phyloP scores from a whole-genome alignment of 1,284 basidiomycete species.

The Macrocystidia cucumis region DNA sequence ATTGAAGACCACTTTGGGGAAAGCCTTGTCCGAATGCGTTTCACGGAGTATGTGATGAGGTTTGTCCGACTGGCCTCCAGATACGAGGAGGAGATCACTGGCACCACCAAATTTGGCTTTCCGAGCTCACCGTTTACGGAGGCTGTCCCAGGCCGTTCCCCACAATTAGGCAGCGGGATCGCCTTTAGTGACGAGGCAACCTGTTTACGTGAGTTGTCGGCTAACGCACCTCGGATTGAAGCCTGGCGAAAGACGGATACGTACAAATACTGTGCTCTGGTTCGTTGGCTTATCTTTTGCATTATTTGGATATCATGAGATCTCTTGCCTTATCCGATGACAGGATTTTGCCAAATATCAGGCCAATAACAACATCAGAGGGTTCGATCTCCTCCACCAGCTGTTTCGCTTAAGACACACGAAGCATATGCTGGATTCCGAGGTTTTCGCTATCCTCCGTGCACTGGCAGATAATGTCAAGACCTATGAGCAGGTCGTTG shows the following conservation, averaged over 20 bases:
- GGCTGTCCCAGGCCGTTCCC: conserved; percentile 19
- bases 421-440: conserved; percentile 30
- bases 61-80: conserved; percentile 36
- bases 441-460: conserved; percentile 73
- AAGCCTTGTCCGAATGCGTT: conserved; percentile 33
- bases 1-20: conserved; percentile 41
- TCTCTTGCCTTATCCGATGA: conserved; percentile 1
- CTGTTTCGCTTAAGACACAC: conserved; percentile 31
- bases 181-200: conserved; percentile 30
- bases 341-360: conserved; percentile 32
- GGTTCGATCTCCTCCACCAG: conserved; percentile 35
- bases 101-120: conserved; percentile 28
- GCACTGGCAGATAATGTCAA: conserved; percentile 63
- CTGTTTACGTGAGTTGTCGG: conserved; percentile 27
- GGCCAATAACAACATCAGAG: conserved; percentile 28
- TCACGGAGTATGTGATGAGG: conserved; percentile 35
- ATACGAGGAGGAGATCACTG: conserved; percentile 34
- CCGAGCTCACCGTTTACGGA: conserved; percentile 26
- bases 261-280: conserved; percentile 29
- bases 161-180: conserved; percentile 33
- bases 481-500: conserved; percentile 83
- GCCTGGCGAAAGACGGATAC: conserved; percentile 37
- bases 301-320: neutral
- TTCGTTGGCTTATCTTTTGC: conserved; percentile 11
- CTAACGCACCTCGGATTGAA: conserved; percentile 36